Base-by-base conservation (phyloP, 2,329 filamentous ascomycete genomes). In the Xylariomycetidae sp. region DNA sequence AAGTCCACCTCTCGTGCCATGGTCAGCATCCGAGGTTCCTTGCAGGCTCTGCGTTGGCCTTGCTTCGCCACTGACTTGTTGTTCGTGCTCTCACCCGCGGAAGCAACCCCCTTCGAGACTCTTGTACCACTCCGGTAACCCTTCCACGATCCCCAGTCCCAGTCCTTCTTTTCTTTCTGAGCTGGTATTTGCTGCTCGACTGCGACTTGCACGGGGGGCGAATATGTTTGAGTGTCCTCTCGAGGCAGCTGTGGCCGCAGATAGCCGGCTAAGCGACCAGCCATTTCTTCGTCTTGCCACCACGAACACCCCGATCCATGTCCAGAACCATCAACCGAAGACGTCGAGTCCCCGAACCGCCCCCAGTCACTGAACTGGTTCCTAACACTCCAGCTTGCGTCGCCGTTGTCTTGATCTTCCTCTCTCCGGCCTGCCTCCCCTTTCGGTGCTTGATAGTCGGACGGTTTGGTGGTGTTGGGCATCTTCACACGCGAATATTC, bases 1-100 rank as follows among this genome's bases (percentile, higher is more conserved):
- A 76, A 74, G 0, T 67, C 66, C 2, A 72, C 60, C 42, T 72
- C 63, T 30, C 73, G 61, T 0, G 65, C 63, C 17, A 49, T 50
- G 3, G 64, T 62, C 3, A 45, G 51, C 61, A 74, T 68, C 4
- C 43, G 53, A 1, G 9, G 32, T 32, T 9, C 14, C 13, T 6
- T 10, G 10, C 8, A 24, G 25, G 4, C 32, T 35, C 5, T 52
- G 40, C 5, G 49, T n/a, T n/a, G n/a, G 15, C 46, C 2, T 49
- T 43, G 6, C 49, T 29, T 31, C 26, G 18, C 29, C 4, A 22
- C 24, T 10, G 7, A 14, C 19, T 4, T 38, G n/a, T 13, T 33
- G n/a, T 10, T n/a, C 24, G 25, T 15, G 14, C 17, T 24, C n/a
- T 35, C 16, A 25, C n/a, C 33, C 25, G 18, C 13, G 15, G 14